Percentiles rank a stretch among this genome's conserved stretches.
phyloP scores from a whole-genome alignment of 2,329 filamentous ascomycete genomes.

The Cordyceps tenuipes region DNA sequence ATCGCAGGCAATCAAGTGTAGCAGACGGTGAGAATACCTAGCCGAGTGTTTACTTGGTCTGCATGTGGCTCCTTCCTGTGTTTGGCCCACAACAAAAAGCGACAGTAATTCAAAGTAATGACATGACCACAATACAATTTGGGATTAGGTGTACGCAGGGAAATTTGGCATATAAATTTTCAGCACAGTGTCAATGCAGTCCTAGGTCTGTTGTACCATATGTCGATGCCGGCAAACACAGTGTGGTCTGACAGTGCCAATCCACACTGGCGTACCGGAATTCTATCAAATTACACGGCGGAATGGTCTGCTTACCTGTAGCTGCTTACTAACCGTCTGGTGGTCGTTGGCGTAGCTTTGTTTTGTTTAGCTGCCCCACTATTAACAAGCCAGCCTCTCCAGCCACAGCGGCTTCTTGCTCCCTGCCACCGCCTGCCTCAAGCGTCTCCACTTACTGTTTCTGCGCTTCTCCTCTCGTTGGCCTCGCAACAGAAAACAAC shows the following conservation, averaged over 20 bases:
- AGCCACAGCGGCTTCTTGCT: not conserved
- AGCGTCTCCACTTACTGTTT: constrained; percentile 12
- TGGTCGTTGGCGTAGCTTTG: constrained; percentile 13
- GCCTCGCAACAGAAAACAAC: constrained; percentile 37
- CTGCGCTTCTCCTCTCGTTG: constrained; percentile 29
- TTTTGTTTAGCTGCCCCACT: constrained; percentile 8
- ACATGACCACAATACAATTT: no score
- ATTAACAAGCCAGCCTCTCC: constrained; percentile 3
- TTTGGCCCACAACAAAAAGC: not conserved
- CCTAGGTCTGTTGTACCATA: not conserved
- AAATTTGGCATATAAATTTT: no score
- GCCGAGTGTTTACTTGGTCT: constrained; percentile 5
- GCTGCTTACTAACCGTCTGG: constrained; percentile 19
- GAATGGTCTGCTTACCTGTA: constrained; percentile 18
- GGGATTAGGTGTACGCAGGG: no score
- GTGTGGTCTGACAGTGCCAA: constrained; percentile 1
- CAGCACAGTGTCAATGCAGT: not conserved
- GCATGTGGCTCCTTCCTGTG: not conserved
- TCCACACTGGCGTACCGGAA: constrained; percentile 14
- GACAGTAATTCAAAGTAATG: not conserved
- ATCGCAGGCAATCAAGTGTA: not conserved
- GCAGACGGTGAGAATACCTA: not conserved
- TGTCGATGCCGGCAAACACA: constrained; percentile 4
- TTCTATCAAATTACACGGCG: constrained; percentile 17
- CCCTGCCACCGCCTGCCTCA: not conserved